Percentiles rank a stretch among this genome's conserved stretches.
Evolutionary conservation across 2,329 filamentous ascomycete species (phyloP).

Genomic region (Phyllosticta citriasiana): DNA sequence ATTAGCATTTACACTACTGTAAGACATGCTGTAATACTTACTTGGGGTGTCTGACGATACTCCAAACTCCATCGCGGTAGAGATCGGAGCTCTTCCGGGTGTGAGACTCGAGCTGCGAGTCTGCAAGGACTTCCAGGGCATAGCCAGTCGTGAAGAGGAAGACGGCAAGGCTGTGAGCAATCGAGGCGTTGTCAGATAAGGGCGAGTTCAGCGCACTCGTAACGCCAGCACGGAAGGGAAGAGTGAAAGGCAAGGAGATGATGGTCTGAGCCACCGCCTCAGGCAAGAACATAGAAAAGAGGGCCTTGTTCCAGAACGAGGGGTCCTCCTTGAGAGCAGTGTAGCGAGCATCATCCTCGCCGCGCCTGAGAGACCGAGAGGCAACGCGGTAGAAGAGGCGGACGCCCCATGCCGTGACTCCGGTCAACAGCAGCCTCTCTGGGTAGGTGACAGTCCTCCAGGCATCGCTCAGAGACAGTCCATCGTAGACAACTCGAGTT

Average conservation of each 20-base stretch:
- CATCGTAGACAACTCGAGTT: slow-evolving; percentile 38
- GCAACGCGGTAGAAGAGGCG: slow-evolving; percentile 47
- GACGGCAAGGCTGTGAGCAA: slow-evolving; percentile 37
- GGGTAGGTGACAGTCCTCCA: slow-evolving; percentile 42
- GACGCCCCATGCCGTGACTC: slow-evolving; percentile 48
- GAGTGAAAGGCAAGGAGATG: slow-evolving; percentile 47
- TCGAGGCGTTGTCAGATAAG: slow-evolving; percentile 21
- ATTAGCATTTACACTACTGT: slow-evolving; percentile 5
- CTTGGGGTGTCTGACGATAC: slow-evolving; percentile 53
- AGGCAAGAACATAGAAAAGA: slow-evolving; percentile 46
- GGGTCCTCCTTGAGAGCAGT: slow-evolving; percentile 33
- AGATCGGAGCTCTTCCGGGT: slow-evolving; percentile 32
- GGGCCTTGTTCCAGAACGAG: slow-evolving; percentile 48
- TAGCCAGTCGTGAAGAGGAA: slow-evolving; percentile 49
- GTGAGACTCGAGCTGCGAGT: slow-evolving; percentile 46
- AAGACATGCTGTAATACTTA: slow-evolving; percentile 25
- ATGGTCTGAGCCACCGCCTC: slow-evolving; percentile 49
- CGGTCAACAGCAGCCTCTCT: slow-evolving; percentile 46
- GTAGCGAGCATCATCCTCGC: slow-evolving; percentile 49
- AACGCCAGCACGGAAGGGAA: slow-evolving; percentile 41
- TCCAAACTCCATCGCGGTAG: slow-evolving; percentile 50
- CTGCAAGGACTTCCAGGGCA: slow-evolving; percentile 46
- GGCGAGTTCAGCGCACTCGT: slow-evolving; percentile 1
- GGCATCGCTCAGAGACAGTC: slow-evolving; percentile 37
- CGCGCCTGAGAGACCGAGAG: slow-evolving; percentile 38